These are phyloP conservation scores for Salix brachista DNA, from an alignment of 345 rosid genomes.

Conservation along the genomic window DNA sequence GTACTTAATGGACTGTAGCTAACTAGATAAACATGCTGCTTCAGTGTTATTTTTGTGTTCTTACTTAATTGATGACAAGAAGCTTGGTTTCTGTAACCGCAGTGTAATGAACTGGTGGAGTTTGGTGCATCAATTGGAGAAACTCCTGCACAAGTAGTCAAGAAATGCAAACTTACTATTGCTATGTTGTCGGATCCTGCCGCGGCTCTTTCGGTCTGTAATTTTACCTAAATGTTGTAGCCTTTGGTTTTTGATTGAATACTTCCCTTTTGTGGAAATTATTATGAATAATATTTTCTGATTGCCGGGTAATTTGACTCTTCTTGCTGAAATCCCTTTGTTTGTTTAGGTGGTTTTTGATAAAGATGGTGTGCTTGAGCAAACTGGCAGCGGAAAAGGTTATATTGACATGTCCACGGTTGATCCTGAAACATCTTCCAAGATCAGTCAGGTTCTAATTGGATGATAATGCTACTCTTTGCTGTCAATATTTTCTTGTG, in stretches of 20 bases:
- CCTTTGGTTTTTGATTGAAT: not conserved
- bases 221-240: not conserved
- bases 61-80: not conserved
- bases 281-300: too few relatives aligned
- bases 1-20: too few relatives aligned
- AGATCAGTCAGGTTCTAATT: constrained; percentile 59
- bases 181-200: constrained; percentile 88
- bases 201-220: constrained; percentile 74
- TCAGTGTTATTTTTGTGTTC: not conserved
- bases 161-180: constrained; percentile 81
- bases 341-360: constrained; percentile 74
- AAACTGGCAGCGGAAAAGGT: constrained; percentile 61
- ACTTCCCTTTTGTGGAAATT: not conserved
- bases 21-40: not conserved
- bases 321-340: not conserved
- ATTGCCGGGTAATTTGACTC: too few relatives aligned
- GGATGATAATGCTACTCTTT: not conserved
- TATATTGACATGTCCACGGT: constrained; percentile 95
- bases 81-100: constrained; percentile 17
- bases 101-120: constrained; percentile 88
- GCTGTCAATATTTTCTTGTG: too few relatives aligned
- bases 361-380: constrained; percentile 75
- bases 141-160: constrained; percentile 78
- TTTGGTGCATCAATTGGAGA: constrained; percentile 76
- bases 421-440: constrained; percentile 77